These are phyloP conservation scores for Yamadazyma tumulicola DNA, from an alignment of 805 yeast genomes.

Conservation along the genomic window DNA sequence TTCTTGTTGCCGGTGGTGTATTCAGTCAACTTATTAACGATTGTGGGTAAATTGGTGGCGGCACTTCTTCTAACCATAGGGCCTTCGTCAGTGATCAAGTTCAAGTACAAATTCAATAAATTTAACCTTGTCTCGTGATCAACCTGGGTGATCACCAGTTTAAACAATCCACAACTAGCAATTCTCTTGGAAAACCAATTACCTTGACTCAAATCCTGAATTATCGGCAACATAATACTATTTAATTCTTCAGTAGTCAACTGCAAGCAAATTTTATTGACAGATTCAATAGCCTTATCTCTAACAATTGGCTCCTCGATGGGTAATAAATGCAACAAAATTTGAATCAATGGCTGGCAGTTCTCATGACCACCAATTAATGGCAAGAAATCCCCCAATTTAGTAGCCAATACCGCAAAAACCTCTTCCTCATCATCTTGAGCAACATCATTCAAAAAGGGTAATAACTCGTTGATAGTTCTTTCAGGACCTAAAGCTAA, in stretches of 20 bases:
- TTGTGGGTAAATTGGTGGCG: conserved; percentile 74
- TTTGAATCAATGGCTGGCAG: conserved; percentile 53
- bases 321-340: conserved; percentile 79
- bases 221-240: conserved; percentile 67
- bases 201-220: conserved; percentile 75
- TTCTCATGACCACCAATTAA: conserved; percentile 73
- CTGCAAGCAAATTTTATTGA: conserved; percentile 65
- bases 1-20: conserved; percentile 32
- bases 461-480: conserved; percentile 82
- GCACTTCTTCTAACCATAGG: conserved; percentile 98
- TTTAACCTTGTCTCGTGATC: conserved; percentile 53
- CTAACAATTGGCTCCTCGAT: conserved; percentile 96
- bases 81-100: conserved; percentile 81
- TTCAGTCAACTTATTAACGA: conserved; percentile 53
- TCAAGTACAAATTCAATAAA: conserved; percentile 63
- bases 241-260: conserved; percentile 62
- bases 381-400: conserved; percentile 84
- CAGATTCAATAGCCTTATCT: conserved; percentile 87
- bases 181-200: conserved; percentile 95
- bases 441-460: conserved; percentile 83
- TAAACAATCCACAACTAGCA: conserved; percentile 86
- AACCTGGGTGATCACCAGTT: conserved; percentile 61
- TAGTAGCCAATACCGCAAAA: conserved; percentile 87
- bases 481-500: conserved; percentile 92
- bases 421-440: conserved; percentile 99